Evolutionary conservation across 2,329 filamentous ascomycete genomes (phyloP).

Genomic region (Graphium sp.): DNA sequence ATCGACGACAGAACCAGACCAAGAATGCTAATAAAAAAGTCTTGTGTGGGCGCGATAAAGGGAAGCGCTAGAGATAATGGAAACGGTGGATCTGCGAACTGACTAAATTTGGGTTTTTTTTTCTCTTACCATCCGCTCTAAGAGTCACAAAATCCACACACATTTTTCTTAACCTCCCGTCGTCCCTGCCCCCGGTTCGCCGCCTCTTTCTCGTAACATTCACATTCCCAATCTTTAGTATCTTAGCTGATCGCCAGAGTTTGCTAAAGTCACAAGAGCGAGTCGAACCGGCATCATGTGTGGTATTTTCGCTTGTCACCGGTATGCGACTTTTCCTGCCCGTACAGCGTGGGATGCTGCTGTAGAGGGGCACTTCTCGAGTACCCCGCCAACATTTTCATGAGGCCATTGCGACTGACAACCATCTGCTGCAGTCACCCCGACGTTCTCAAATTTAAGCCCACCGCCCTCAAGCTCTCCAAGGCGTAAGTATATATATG

Average conservation of each 20-base stretch:
- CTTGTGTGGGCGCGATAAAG: too few species aligned
- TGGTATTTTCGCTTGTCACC: conserved; percentile 92
- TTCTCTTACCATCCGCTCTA: too few species aligned
- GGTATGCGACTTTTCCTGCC: conserved; percentile 25
- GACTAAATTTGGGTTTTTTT: too few species aligned
- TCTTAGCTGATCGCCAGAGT: too few species aligned
- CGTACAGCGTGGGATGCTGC: neutral
- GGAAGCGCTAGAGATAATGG: too few species aligned
- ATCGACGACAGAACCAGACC: too few species aligned
- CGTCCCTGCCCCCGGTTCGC: conserved; percentile 1
- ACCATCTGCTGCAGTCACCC: conserved; percentile 46
- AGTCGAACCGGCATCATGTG: conserved; percentile 59
- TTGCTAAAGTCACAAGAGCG: too few species aligned
- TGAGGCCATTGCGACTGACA: neutral
- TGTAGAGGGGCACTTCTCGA: conserved; percentile 4
- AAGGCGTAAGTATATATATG: conserved; percentile 61
- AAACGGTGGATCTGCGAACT: too few species aligned
- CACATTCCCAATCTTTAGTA: neutral
- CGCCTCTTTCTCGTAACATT: too few species aligned
- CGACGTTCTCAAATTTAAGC: conserved; percentile 92
- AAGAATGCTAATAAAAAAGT: too few species aligned
- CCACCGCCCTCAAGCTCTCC: conserved; percentile 78
- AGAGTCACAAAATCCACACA: too few species aligned
- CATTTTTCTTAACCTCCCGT: conserved; percentile 1
- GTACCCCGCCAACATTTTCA: conserved; percentile 3